Conservation (phyloP, 2,329 filamentous ascomycete species). For the Scedosporium minutisporum region DNA sequence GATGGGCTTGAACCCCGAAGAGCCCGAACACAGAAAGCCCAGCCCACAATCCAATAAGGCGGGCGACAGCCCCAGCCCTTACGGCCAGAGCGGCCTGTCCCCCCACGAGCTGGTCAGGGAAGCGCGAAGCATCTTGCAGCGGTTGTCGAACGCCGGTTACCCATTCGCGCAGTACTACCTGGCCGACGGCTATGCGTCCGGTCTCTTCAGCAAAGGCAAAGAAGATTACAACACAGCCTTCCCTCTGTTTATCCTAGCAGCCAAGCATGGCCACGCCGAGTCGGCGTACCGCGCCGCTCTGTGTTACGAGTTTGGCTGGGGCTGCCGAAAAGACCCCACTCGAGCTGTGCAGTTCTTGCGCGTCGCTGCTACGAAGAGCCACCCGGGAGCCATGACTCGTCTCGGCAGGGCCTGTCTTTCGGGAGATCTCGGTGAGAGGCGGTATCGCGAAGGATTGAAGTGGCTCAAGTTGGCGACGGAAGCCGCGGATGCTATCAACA, state of each 20-base stretch:
- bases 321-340: slow-evolving; percentile 75
- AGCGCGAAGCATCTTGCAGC: slow-evolving; percentile 81
- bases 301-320: slow-evolving; percentile 98
- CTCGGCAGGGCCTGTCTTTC: slow-evolving; percentile 83
- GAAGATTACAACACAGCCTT: slow-evolving; percentile 88
- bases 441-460: slow-evolving; percentile 85
- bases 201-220: slow-evolving; percentile 89
- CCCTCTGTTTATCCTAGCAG: slow-evolving; percentile 82
- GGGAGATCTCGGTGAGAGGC: slow-evolving; percentile 78
- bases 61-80: slow-evolving; percentile 34
- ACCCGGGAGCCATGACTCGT: slow-evolving; percentile 89
- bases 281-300: slow-evolving; percentile 87
- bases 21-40: slow-evolving; percentile 33
- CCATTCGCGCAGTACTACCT: slow-evolving; percentile 98
- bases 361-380: slow-evolving; percentile 81
- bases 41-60: slow-evolving; percentile 38
- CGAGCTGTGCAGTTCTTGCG: slow-evolving; percentile 94
- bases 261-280: slow-evolving; percentile 95
- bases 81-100: slow-evolving; percentile 36
- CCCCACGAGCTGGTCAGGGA: slow-evolving; percentile 67
- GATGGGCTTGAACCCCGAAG: slow-evolving; percentile 48
- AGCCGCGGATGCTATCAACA: slow-evolving; percentile 84
- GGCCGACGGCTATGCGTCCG: slow-evolving; percentile 86
- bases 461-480: slow-evolving; percentile 94
- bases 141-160: slow-evolving; percentile 76